These are phyloP conservation scores for Zychaea mexicana DNA, from an alignment of 371 early-diverging fungal genomes.

Conservation along the genomic window DNA sequence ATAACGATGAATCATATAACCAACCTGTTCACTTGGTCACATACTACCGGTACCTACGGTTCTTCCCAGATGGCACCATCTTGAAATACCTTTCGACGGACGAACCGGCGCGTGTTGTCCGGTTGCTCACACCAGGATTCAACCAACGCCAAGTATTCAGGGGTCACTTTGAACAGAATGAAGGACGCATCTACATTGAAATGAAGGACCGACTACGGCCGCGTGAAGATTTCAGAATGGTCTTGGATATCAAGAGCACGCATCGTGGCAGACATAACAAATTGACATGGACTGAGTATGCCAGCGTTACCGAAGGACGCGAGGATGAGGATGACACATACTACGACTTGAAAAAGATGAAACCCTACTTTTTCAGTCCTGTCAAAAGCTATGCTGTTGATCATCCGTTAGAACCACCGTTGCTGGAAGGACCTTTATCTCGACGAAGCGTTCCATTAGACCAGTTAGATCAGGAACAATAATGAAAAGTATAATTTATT, in stretches of 20 bases:
- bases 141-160: slow-evolving; percentile 44
- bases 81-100: slow-evolving; percentile 53
- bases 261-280: slow-evolving; percentile 69
- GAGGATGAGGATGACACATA: slow-evolving; percentile 21
- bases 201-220: slow-evolving; percentile 39
- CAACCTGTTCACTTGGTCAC: slow-evolving; percentile 70
- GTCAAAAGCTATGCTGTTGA: slow-evolving; percentile 41
- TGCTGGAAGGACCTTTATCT: neutral
- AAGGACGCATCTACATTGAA: slow-evolving; percentile 22
- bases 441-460: neutral
- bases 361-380: slow-evolving; percentile 46
- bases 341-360: slow-evolving; percentile 44
- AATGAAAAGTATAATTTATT: neutral
- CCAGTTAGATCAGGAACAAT: neutral
- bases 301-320: slow-evolving; percentile 23
- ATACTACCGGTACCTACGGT: slow-evolving; percentile 71
- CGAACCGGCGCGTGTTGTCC: slow-evolving; percentile 54
- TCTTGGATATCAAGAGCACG: slow-evolving; percentile 51
- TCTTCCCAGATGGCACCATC: slow-evolving; percentile 59
- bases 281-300: slow-evolving; percentile 59
- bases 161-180: slow-evolving; percentile 43
- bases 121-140: slow-evolving; percentile 27
- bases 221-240: slow-evolving; percentile 42
- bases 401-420: slow-evolving; percentile 3
- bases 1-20: slow-evolving; percentile 54